These are phyloP conservation scores for Trametes sanguinea DNA, from an alignment of 768 basidiomycete species.

Conservation along the genomic window DNA sequence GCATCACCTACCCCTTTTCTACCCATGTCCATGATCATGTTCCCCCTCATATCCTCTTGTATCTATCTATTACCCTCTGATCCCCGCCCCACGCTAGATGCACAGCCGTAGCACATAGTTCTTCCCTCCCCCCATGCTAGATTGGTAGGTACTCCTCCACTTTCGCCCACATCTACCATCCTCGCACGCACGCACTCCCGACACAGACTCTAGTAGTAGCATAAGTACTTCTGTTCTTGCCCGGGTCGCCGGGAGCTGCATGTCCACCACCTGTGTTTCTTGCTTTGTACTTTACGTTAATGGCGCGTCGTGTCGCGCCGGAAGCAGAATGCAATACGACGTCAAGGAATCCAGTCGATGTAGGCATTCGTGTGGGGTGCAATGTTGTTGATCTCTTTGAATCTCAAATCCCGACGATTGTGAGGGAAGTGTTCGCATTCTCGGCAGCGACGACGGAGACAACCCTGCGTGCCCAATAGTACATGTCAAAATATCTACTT, in stretches of 20 bases:
- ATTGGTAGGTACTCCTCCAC: neutral
- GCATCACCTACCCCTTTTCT: neutral
- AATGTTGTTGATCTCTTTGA: no score
- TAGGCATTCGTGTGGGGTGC: neutral
- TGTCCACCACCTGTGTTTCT: conserved; percentile 23
- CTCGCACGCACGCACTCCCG: conserved; percentile 1
- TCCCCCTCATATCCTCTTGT: conserved; percentile 11
- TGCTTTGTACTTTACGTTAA: conserved; percentile 24
- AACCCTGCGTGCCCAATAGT: conserved; percentile 5
- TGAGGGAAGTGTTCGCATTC: conserved; percentile 1
- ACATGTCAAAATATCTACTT: conserved; percentile 10
- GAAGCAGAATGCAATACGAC: conserved; percentile 17
- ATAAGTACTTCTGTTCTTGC: conserved; percentile 9
- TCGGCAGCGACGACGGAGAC: neutral
- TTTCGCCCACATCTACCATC: neutral
- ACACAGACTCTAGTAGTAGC: conserved; percentile 5
- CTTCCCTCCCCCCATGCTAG: conserved; percentile 2
- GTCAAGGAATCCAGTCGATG: neutral
- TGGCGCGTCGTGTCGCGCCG: conserved; percentile 7
- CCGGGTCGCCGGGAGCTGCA: conserved; percentile 12
- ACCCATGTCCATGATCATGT: neutral
- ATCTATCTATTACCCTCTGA: conserved; percentile 11
- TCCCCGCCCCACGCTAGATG: conserved; percentile 13
- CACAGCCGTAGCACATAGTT: conserved; percentile 13
- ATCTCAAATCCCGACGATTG: no score